Percentiles rank a stretch among this genome's conserved stretches.
Evolutionary conservation across 1,284 basidiomycete genomes (phyloP).

Genomic region (Trametes sp.): DNA sequence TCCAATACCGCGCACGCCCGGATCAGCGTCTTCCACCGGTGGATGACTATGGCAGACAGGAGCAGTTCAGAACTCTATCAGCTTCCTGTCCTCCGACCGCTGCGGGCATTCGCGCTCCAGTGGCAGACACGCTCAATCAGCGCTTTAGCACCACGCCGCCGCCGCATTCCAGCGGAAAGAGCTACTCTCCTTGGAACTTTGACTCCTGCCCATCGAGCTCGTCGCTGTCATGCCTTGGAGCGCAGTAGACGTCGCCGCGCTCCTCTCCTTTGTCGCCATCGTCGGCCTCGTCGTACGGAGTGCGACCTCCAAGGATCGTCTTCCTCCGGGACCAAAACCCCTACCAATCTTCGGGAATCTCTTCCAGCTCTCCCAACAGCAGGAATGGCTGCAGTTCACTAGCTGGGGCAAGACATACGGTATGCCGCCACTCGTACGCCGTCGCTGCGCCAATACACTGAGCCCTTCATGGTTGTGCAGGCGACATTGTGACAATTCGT

Average conservation of each 20-base stretch:
- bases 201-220: not conserved
- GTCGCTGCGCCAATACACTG: no score
- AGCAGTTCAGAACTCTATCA: not conserved
- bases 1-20: no score
- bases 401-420: slow-evolving; percentile 28
- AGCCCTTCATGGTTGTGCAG: slow-evolving; percentile 18
- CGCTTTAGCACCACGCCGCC: no score
- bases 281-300: not conserved
- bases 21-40: no score
- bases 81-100: not conserved
- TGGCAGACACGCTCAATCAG: no score
- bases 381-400: slow-evolving; percentile 23
- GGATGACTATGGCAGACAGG: no score
- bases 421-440: not conserved
- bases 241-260: not conserved
- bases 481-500: slow-evolving; percentile 44
- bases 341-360: slow-evolving; percentile 29
- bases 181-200: no score
- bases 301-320: not conserved
- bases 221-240: not conserved
- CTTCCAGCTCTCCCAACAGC: slow-evolving; percentile 20
- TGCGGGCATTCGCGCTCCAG: not conserved
- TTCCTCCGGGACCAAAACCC: slow-evolving; percentile 27
- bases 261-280: not conserved
- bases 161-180: no score